Conservation (phyloP, 2,329 filamentous ascomycete species). For the Aureobasidium musti region DNA sequence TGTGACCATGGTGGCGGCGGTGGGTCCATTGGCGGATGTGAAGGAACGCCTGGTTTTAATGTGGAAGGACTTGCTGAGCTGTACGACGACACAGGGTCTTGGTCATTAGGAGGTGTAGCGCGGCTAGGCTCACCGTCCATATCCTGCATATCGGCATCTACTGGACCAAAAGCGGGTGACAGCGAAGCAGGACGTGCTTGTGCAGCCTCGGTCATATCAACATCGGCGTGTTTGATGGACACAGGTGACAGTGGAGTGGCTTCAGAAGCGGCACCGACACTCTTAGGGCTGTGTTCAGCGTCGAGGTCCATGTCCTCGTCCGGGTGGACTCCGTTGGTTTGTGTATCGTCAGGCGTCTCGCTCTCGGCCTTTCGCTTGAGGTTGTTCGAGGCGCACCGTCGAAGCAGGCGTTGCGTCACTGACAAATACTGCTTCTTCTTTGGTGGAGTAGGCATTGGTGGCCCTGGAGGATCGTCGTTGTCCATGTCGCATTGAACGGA, state of each 20-base stretch:
- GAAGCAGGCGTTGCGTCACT: constrained; percentile 39
- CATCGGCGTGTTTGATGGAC: constrained; percentile 17
- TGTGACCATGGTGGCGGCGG: constrained; percentile 37
- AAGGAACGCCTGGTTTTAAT: constrained; percentile 22
- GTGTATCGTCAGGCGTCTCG: neutral
- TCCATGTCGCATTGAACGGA: constrained; percentile 42
- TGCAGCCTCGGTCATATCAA: constrained; percentile 30
- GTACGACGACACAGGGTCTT: neutral
- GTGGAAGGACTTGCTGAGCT: constrained; percentile 19
- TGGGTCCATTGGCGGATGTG: constrained; percentile 41
- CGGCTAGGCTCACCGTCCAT: constrained; percentile 31
- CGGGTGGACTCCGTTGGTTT: constrained; percentile 3
- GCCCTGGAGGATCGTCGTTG: constrained; percentile 36
- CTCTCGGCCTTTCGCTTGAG: constrained; percentile 30
- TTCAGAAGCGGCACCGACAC: constrained; percentile 3
- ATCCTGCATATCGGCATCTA: constrained; percentile 51
- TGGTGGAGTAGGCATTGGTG: constrained; percentile 32
- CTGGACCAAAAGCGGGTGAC: constrained; percentile 23
- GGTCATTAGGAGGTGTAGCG: constrained; percentile 5
- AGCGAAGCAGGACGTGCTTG: neutral
- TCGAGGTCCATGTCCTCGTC: constrained; percentile 34
- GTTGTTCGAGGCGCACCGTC: constrained; percentile 41
- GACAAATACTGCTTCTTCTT: constrained; percentile 37
- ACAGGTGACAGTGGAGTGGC: constrained; percentile 14
- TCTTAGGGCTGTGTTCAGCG: constrained; percentile 14